A percentile compares a stretch with the other conserved stretches of the same genome.
Evolutionary conservation across 768 basidiomycete species (phyloP).

Genomic region (Lyophyllum shimeji): DNA sequence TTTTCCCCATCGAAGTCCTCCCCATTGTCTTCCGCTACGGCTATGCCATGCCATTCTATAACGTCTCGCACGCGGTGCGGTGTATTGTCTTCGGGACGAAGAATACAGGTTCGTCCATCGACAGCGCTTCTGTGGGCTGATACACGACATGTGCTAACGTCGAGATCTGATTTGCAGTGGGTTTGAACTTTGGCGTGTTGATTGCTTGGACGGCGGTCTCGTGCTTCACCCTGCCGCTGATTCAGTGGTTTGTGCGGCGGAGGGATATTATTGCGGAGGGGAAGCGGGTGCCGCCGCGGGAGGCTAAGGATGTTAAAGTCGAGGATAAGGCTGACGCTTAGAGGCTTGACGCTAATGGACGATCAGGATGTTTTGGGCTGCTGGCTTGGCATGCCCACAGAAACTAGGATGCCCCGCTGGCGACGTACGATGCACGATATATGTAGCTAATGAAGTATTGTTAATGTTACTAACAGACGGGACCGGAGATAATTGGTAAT

Average conservation of each 20-base stretch:
- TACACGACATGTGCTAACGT: neutral
- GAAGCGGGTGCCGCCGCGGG: neutral
- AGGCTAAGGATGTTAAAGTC: neutral
- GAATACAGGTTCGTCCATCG: conserved; percentile 47
- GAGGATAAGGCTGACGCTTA: neutral
- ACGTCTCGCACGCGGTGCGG: conserved; percentile 48
- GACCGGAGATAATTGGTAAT: neutral
- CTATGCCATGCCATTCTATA: conserved; percentile 58
- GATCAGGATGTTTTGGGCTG: neutral
- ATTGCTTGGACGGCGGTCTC: conserved; percentile 29
- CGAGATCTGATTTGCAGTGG: conserved; percentile 34
- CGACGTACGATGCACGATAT: neutral
- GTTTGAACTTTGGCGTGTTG: conserved; percentile 50
- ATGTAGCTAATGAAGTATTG: neutral
- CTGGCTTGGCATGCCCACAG: no score
- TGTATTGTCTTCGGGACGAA: conserved; percentile 52
- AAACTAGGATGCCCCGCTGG: no score
- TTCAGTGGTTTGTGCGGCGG: conserved; percentile 21
- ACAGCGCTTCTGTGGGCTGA: neutral
- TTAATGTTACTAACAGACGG: neutral
- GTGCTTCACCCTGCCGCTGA: conserved; percentile 19
- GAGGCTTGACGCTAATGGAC: neutral
- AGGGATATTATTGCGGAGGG: conserved; percentile 2
- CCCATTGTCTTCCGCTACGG: conserved; percentile 50
- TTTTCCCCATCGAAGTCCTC: conserved; percentile 49